Evolutionary conservation across 1,139 yeast genomes (phyloP), one percentile per base, ranked within the genome.

Genomic region (Hansenula anomala): DNA sequence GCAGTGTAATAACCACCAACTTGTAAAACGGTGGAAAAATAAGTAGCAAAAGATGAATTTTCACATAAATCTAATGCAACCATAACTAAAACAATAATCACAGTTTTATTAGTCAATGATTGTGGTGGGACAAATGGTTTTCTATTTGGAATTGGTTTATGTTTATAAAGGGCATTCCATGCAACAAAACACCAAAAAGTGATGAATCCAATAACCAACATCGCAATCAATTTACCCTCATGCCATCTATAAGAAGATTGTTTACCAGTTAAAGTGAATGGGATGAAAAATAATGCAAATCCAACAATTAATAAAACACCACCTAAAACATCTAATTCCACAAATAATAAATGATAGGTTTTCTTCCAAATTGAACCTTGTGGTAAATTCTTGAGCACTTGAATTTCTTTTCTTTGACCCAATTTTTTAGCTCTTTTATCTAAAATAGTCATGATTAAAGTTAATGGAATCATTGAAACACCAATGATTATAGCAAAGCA

Each of bases 401-500:
- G 31, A 3, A 43, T 47, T 15, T 39, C 25, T 16, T 38, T 39
- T 22, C 47, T 42, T n/a, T 37, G 33, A 7, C 46, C 49, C 8
- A 44, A 36, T 24, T 44, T 45, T 26, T 53, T 53, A 8, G 65
- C 61, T 25, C 48, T 48, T 33, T 45, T 48, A 34, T 64, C 67
- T 28, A 55, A 46, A 34, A 47, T 47, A 17, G 51, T 43, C 59
- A 65, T 55, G 20, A 57, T 37, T 6, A 42, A 18, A n/a, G 63
- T 52, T 16, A 65, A 60, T 19, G 69, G 69, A 20, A 51, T 36
- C 11, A 55, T 41, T 13, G 55, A 55, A 5, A 50, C 61, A 15
- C 67, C 67, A 23, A 61, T 51, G 22, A 64, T 57, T 32, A 65
- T 61, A 13, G 65, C 60, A 44, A 59, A 64, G 54, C 63, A 51